A percentile compares a stretch with the other conserved stretches of the same genome.
Evolutionary conservation across 2,329 filamentous ascomycete species (phyloP).

Genomic region (Colletotrichum sp.): DNA sequence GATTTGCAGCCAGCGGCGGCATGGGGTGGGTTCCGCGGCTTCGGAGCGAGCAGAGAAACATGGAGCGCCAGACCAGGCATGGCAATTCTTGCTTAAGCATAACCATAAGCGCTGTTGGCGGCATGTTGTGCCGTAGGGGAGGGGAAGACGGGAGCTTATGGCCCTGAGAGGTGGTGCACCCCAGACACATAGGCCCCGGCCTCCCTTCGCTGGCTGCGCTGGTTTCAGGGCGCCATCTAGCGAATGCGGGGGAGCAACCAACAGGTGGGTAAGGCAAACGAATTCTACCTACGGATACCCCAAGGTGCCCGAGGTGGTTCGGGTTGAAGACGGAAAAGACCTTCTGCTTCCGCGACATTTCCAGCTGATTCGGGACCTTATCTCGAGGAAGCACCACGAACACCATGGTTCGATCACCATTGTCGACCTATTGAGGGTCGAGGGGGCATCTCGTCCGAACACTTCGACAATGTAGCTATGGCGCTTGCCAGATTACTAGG

Average conservation of each 20-base stretch:
- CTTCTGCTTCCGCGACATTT: neutral
- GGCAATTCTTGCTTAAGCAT: neutral
- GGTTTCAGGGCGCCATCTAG: neutral
- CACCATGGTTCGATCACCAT: neutral
- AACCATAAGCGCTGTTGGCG: neutral
- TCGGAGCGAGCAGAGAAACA: neutral
- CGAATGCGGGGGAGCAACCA: neutral
- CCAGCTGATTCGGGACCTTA: neutral
- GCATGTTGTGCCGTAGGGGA: neutral
- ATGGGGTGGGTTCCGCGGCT: constrained; percentile 1
- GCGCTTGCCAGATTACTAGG: neutral
- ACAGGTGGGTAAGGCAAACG: neutral
- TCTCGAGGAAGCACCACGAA: neutral
- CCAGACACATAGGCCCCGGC: neutral
- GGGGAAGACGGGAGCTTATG: neutral
- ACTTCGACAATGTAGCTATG: neutral
- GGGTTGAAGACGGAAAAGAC: neutral
- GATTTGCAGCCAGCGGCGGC: neutral
- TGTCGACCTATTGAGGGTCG: neutral
- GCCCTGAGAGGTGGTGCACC: neutral
- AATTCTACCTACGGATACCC: neutral
- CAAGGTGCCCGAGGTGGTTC: neutral
- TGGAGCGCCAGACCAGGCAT: neutral
- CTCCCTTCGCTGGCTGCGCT: neutral
- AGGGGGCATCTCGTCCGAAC: neutral